Base-by-base conservation (phyloP, 495 filamentous ascomycete species). In the Schizothecium vesticola region DNA sequence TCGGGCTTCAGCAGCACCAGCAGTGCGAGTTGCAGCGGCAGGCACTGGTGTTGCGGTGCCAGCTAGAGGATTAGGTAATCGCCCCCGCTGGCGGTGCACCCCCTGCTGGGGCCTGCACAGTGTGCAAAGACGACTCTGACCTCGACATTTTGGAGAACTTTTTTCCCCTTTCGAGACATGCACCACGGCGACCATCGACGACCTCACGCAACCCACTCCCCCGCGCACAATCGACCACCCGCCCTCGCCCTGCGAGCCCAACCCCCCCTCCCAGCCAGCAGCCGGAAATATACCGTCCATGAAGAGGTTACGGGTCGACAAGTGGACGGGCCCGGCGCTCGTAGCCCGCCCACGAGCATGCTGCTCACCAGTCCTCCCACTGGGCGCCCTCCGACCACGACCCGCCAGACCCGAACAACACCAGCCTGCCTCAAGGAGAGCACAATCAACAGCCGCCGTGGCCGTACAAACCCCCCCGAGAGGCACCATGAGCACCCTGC, bases 301-400 rank as follows among this genome's bases (percentile, higher is more conserved):
- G 79, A 80, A 79, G 78, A 80, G 79, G 77, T 77, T 80, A 80
- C 75, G 78, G 67, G 59, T 71, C 55, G 71, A 75, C 64, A 67
- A 76, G 73, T 78, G 71, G 74, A 73, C 76, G 70, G 71, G 75
- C 74, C 76, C 74, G 67, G 66, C 79, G 73, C 76, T 80, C 66
- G 67, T 67, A 43, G 75, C 76, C 65, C 74, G 75, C 22, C 61
- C 75, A 55, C 61, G 63, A 29, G n/a, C 59, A 61, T 83, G 65
- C 29, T 66, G 56, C 65, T 66, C 56, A 7, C 65, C 56, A 21
- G 65, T 22, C 55, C 31, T 21, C 23, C 29, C 36, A 7, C 43
- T 12, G 3, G 57, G 72, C 29, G 57, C 59, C 56, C 58, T 65
- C 55, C 69, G 70, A 70, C 33, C 33, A n/a, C 33, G 33, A n/a